Evolutionary conservation across 805 yeast species (phyloP), one percentile per base, ranked within the genome.

Genomic region (Pichia heedii): DNA sequence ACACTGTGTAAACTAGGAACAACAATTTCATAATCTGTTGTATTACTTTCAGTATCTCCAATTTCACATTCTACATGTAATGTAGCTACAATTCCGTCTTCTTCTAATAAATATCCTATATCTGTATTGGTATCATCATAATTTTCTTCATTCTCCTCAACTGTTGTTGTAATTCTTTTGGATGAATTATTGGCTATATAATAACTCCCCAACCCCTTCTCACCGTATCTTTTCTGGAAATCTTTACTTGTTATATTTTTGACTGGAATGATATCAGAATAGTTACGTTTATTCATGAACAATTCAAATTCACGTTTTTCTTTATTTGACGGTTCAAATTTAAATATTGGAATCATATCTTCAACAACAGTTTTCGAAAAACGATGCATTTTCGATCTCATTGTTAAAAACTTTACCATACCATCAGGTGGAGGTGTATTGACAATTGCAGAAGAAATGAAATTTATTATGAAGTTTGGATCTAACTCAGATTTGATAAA

Each of bases 391-490:
- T 71, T 72, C 13, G 84, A 71, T 53, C 96, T 69, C 53, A 71
- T 77, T 60, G 83, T 73, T 51, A 90, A 66, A 50, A 90, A 67
- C 6, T 67, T 64, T 0, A 95, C 93, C 83, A 90, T 84, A 7
- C 81, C 80, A 57, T 79, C 76, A 2, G 97, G 96, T 2, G 97
- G 97, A 12, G 98, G 96, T 0, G 93, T 79, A 60, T 90, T 90
- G 24, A 83, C 79, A 45, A 90, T 87, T 3, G 97, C 97, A 16
- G 96, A 85, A 8, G 93, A 79, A 37, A 87, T 81, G 36, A 93
- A 77, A 57, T 90, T 90, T 61, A 85, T 74, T 58, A 89, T 81
- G 50, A 84, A 70, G 46, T 89, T 65, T 30, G 84, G 83, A 62
- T 89, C 96, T 33, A 68, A 60, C 50, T 79, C 80, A 0, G 95